Base-by-base conservation (phyloP, 768 basidiomycete species). In the Xerocomellus intermedius region DNA sequence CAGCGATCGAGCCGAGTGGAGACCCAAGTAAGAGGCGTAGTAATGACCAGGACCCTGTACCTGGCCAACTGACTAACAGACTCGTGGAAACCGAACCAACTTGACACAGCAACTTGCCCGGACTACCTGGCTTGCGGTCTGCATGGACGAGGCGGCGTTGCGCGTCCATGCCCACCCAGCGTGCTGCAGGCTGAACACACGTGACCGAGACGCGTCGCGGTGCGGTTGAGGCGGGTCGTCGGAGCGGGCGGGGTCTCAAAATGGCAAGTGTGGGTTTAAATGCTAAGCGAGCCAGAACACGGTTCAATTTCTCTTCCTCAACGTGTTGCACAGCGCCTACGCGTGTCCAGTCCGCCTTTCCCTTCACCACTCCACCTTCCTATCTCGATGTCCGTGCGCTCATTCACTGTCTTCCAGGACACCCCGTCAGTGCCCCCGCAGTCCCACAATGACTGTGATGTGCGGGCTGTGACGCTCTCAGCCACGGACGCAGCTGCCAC, bases 361-460 rank as follows among this genome's bases (percentile, higher is more conserved):
- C 22, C 30, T 43, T 37, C 36, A 19, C 19, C 42, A 39, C 59
- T 42, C 37, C 60, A 53, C 43, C 52, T 42, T 55, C 28, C 56
- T 56, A 55, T 50, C 50, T n/a, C 54, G 54, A 85, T 86, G 83
- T 77, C 82, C 65, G 69, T 75, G 61, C 80, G 82, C 53, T 75
- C 77, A 42, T 87, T 87, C 65, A 81, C 82, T 47, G 82, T 87
- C 53, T 87, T 86, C 67, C 82, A 82, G 60, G 85, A 87, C 70
- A 57, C 72, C 47, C 77, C 80, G 21, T 64, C 68, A 56, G 75
- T 76, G 54, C 58, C 60, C 41, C 53, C 66, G 17, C 72, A 72
- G 45, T 75, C 74, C 52, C 55, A n/a, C 57, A 58, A 39, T 48
- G 65, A 59, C 60, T 48, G 32, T 43, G 65, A 64, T 50, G 57